Evolutionary conservation across 1,284 basidiomycete genomes (phyloP), one percentile per base, ranked within the genome.

Genomic region (Caloboletus inedulis): DNA sequence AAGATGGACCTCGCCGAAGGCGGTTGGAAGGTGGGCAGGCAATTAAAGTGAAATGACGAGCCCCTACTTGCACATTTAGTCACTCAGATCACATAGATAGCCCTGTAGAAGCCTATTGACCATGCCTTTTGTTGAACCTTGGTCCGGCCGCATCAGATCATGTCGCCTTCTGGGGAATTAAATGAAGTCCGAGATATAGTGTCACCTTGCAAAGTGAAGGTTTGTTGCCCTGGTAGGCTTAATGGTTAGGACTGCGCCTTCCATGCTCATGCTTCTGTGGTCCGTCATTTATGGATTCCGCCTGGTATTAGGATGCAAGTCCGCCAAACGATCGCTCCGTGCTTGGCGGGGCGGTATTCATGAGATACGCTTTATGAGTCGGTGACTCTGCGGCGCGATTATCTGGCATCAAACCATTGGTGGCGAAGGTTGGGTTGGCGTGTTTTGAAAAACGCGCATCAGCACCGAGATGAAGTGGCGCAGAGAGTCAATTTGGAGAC

Each of bases 11-110:
- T 51, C 74, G 85, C 63, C 72, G 84, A 62, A 74, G 87, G 62
- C 76, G 82, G 56, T 69, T 88, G 47, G 84, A 85, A 65, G 79
- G 78, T 53, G 83, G 85, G 34, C 76, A 67, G 56, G 74, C 76
- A 44, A 76, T 78, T 53, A 87, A 86, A 69, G 74, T 86, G 59
- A 77, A 77, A 64, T 84, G 70, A 66, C 49, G 49, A 52, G 45
- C 36, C 5, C 40, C 43, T 55, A 33, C 23, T 43, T 47, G 52
- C 55, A 45, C 35, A 51, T 50, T 51, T 54, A 55, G 55, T 52
- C 55, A 67, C 56, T 55, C 64, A 62, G 66, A 66, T 64, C 65
- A 66, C 53, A 59, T 49, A 62, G 51, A 55, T 54, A 53, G 57
- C 51, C 27, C 45, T 43, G 53, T 64, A 59, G 53, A 63, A 55